Base-by-base conservation (phyloP, 176 grass and related monocot genomes). In the Echinochloa phyllopogon region DNA sequence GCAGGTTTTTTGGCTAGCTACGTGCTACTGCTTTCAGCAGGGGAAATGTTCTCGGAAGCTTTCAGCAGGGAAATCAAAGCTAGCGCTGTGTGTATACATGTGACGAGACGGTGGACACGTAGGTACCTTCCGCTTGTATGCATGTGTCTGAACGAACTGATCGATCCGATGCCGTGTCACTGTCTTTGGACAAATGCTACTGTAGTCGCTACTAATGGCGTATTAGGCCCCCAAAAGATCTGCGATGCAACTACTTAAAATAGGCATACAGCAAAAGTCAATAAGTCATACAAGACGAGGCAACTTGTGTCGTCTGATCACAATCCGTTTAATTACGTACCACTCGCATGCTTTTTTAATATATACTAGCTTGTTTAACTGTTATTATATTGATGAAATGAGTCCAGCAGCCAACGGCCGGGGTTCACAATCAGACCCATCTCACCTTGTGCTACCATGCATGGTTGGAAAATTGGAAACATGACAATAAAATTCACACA, bases 91-190 rank as follows among this genome's bases (percentile, higher is more conserved):
- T 3, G n/a, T 24, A 23, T 2, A 49, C 0, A 61, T 61, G 10
- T 61, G 58, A 61, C 58, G n/a, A 27, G 58, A 61, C 59, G 23
- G 24, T 70, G 21, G 68, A 70, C 68, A n/a, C n/a, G n/a, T n/a
- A 70, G 41, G 41, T 47, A 45, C 41, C 41, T 70, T 8, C 37
- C 5, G 27, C 72, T 38, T 39, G 49, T 75, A 18, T 39, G 49
- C 55, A 18, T 39, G 4, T 57, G 33, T 23, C 11, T 25, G 18
- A 37, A 40, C 3, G 45, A 40, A 75, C 33, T 56, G 71, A 24
- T 33, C 60, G 36, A 23, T 75, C 21, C n/a, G 57, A 60, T 12
- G 33, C 36, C 51, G 21, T 21, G 51, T 56, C 73, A 8, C 50
- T 40, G 51, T 74, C 14, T 21, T 12, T n/a, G 51, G 15, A 24